Percentiles rank a stretch among this genome's conserved stretches.
phyloP scores from a whole-genome alignment of 2,329 filamentous ascomycete genomes.

The Cyclaneusma minus region DNA sequence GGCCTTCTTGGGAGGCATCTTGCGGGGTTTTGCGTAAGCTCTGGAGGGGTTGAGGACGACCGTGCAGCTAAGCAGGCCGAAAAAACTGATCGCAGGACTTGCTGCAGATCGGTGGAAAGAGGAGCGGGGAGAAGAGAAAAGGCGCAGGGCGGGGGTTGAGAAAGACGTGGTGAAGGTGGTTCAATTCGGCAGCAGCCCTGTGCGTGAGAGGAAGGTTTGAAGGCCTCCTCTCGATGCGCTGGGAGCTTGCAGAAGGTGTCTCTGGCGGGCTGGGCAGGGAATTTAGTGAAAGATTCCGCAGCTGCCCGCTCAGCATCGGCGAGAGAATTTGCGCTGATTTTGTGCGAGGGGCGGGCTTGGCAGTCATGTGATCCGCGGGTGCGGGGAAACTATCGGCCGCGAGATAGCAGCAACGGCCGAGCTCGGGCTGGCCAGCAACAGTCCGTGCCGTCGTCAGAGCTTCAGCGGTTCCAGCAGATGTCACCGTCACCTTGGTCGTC shows the following conservation, averaged over 20 bases:
- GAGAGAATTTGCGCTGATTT: no score
- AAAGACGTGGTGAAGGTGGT: constrained; percentile 13
- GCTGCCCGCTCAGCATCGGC: no score
- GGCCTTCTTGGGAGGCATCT: constrained; percentile 92
- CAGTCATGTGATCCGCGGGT: no score
- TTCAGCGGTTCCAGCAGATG: no score
- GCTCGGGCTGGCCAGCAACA: constrained; percentile 1
- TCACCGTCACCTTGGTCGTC: no score
- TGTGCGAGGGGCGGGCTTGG: no score
- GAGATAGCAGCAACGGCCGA: no score
- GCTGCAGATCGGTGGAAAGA: constrained; percentile 31
- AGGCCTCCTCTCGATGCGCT: constrained; percentile 7
- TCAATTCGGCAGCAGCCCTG: constrained; percentile 14
- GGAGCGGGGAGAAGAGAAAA: constrained; percentile 33
- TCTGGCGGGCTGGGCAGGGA: no score
- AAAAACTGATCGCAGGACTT: constrained; percentile 26
- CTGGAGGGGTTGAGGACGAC: constrained; percentile 31
- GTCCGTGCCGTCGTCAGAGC: no score
- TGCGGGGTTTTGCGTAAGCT: constrained; percentile 44
- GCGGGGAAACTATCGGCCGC: no score
- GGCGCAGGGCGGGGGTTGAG: constrained; percentile 20
- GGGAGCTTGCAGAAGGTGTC: constrained; percentile 2
- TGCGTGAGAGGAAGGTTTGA: constrained; percentile 9
- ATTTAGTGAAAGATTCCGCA: no score
- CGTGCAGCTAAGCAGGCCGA: constrained; percentile 20